Evolutionary conservation across 495 filamentous ascomycete genomes (phyloP), one percentile per base, ranked within the genome.

Genomic region (Xanthoparmelia taractica): DNA sequence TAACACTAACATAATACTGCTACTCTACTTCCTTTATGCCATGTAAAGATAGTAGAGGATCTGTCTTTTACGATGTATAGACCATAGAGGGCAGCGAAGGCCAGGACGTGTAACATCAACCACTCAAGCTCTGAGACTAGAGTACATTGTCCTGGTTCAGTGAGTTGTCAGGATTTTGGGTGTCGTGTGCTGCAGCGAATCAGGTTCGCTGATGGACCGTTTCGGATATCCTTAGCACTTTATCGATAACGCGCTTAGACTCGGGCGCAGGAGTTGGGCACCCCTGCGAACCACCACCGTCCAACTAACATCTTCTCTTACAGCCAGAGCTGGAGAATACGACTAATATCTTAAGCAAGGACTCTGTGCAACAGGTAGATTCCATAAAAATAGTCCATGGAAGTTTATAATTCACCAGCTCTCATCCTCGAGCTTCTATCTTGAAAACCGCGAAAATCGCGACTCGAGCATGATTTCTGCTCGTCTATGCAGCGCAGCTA

Each of bases 211-310:
- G 50, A 52, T 2, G 1, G 10, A 33, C 27, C 48, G 10, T 54
- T 33, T 54, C 50, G 18, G 17, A 12, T 33, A 27, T 20, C 27
- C 50, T 33, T 54, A 29, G 50, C 50, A 33, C 29, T 31, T 25
- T 54, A 54, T 54, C 50, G 50, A 54, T 54, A 54, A 54, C 50
- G 50, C 50, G 50, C 50, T 54, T 54, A 54, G 29, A 54, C 50
- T 54, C 50, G 50, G 50, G 15, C 2, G n/a, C n/a, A n/a, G n/a
- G n/a, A 36, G 34, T 36, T 36, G 27, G 4, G 56, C 54, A 27
- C 55, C 18, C 38, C 65, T 40, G 59, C 64, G 41, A 58, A 66
- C 55, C 58, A 61, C 58, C 60, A 63, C 29, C 1, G 5, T 33
- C 8, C 7, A 18, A 7, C 29, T 33, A 54, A 13, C 29, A 15